Evolutionary conservation across 768 basidiomycete species (phyloP), one percentile per base, ranked within the genome.

Genomic region (Pleurotus pulmonarius): DNA sequence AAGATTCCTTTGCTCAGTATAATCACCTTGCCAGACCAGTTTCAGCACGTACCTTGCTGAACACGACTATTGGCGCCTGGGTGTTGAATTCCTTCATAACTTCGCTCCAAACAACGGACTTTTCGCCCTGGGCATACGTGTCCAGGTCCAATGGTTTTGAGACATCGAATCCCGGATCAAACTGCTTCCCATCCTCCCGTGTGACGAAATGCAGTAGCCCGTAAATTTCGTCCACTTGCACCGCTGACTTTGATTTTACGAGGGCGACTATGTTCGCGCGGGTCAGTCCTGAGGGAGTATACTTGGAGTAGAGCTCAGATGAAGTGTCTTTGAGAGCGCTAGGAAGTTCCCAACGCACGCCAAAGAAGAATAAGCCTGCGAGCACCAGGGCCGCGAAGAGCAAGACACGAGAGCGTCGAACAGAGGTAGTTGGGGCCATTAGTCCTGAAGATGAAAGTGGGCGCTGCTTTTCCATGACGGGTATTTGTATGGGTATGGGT

Each of bases 141-240:
- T 70, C 63, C 66, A 87, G 64, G 12, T 78, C 73, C 6, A 89
- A 64, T 11, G 80, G 75, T 39, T 77, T 63, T 1, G 70, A 73
- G 0, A 80, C 77, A 57, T 84, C 78, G 41, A 86, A 62, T 12
- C 20, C 37, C 71, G 65, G 16, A 72, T 69, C 38, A 64, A 67
- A 39, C 74, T 68, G 56, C 69, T 73, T 71, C 52, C 77, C 73
- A 16, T 75, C 66, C 44, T 74, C 71, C 26, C 78, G 75, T 0
- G 83, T 82, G 26, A 86, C 80, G 43, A 90, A 76, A 63, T 87
- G 78, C 26, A 90, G 71, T n/a, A 91, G 72, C 0, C 87, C 89
- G 54, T 84, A 87, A 24, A 90, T 82, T 68, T 91, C 89, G 51
- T 80, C 74, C 24, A 80, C 78, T 49, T 62, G 66, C 57, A 38